Evolutionary conservation across 768 basidiomycete species (phyloP).

Genomic region (Rhizopogon rudus): DNA sequence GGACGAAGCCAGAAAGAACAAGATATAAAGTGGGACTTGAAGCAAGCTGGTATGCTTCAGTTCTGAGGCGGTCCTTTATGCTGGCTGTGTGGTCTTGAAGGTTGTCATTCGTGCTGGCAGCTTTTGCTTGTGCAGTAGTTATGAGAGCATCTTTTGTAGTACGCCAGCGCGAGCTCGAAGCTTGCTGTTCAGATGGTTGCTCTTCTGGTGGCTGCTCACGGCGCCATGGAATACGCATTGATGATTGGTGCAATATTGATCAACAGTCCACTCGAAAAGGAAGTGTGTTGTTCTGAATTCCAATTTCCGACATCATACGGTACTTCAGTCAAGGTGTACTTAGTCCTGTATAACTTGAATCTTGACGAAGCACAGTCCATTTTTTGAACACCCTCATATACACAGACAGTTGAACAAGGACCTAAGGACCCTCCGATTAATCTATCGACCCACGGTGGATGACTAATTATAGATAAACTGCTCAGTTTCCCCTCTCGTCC

Average conservation of each 20-base stretch:
- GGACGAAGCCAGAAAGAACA: conserved; percentile 31
- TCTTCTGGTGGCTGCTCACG: neutral
- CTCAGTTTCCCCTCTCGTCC: too few relatives aligned
- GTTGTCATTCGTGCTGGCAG: neutral
- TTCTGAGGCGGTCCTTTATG: neutral
- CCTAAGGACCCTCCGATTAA: too few relatives aligned
- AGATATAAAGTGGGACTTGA: neutral
- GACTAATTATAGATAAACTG: neutral
- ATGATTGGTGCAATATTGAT: neutral
- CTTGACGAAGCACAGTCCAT: too few relatives aligned
- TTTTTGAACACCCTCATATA: too few relatives aligned
- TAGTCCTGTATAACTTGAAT: too few relatives aligned
- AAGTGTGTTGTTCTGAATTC: too few relatives aligned
- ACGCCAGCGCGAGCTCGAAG: neutral
- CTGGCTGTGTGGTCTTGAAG: neutral
- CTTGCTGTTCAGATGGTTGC: neutral
- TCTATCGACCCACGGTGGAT: too few relatives aligned
- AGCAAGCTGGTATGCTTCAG: neutral
- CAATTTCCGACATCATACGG: too few relatives aligned
- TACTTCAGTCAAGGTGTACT: too few relatives aligned
- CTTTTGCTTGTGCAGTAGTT: neutral
- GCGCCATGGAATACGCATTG: neutral
- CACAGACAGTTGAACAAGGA: too few relatives aligned
- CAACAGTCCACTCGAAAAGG: too few relatives aligned
- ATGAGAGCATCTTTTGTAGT: neutral